Conservation (phyloP, 1,139 yeast genomes). For the Debaryomycetaceae sp. region DNA sequence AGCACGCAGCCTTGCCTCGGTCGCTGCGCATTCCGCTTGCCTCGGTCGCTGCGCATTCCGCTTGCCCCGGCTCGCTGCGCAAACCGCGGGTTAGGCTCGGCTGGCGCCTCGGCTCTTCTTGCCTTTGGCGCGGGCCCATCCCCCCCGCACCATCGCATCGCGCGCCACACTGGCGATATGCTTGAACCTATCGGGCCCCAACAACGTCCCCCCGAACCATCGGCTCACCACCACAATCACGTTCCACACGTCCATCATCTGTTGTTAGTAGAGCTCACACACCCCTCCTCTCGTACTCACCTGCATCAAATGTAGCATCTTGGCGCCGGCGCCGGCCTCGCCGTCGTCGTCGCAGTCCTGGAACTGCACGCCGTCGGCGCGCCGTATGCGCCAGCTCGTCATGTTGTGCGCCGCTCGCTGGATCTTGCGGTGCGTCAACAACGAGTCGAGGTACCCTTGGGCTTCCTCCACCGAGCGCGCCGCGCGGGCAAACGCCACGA, state of each 20-base stretch:
- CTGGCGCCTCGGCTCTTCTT: no score
- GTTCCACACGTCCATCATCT: constrained; percentile 78
- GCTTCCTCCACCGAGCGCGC: constrained; percentile 69
- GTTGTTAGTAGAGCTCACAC: constrained; percentile 20
- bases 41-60: no score
- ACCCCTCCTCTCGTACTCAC: constrained; percentile 27
- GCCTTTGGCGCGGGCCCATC: constrained; percentile 25
- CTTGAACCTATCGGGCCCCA: constrained; percentile 92
- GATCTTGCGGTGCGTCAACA: constrained; percentile 64
- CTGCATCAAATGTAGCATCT: constrained; percentile 74
- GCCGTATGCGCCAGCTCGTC: constrained; percentile 76
- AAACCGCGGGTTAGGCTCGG: no score
- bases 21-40: no score
- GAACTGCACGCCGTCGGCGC: constrained; percentile 47
- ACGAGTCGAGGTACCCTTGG: constrained; percentile 38
- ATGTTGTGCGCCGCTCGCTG: constrained; percentile 74
- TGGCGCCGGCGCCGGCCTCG: constrained; percentile 92
- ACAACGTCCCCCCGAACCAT: constrained; percentile 90
- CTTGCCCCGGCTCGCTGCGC: no score
- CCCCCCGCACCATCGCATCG: constrained; percentile 71
- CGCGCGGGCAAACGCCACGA: constrained; percentile 67
- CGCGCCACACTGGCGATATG: constrained; percentile 89
- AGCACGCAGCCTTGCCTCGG: no score
- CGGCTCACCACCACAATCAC: constrained; percentile 83
- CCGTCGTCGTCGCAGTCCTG: constrained; percentile 98